A percentile compares a stretch with the other conserved stretches of the same genome.
Conservation (phyloP, 139 green algal species). For the Zygnema cylindricum region DNA sequence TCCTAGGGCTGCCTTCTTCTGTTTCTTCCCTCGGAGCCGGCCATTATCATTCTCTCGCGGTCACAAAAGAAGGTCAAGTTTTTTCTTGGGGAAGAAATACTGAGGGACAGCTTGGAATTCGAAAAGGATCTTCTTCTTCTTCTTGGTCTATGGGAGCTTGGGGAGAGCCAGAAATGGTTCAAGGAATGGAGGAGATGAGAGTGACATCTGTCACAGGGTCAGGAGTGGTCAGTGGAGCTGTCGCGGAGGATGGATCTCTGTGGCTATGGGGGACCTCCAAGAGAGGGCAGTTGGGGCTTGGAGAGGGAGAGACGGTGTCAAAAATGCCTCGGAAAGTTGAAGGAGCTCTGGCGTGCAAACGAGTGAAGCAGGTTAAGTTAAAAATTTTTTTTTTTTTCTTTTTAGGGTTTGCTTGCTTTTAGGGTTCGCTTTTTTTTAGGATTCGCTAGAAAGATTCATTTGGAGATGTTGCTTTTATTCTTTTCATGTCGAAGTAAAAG, state of each 20-base stretch:
- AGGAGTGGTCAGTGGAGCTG: conserved; percentile 24
- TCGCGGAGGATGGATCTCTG: conserved; percentile 33
- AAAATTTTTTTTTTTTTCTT: neutral
- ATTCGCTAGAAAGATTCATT: too few relatives aligned
- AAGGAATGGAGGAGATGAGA: conserved; percentile 32
- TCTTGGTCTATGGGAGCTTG: neutral
- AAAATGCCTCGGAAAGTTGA: neutral
- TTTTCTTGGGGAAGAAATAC: conserved; percentile 42
- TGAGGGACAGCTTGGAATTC: conserved; percentile 36
- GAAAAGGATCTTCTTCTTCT: neutral
- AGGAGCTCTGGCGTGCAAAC: neutral
- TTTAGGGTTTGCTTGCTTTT: too few relatives aligned
- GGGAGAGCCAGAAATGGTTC: conserved; percentile 18
- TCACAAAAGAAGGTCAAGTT: conserved; percentile 23
- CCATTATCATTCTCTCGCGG: conserved; percentile 51
- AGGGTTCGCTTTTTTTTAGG: too few relatives aligned
- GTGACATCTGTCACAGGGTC: conserved; percentile 27
- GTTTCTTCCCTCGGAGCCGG: conserved; percentile 24
- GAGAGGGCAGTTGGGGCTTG: conserved; percentile 46
- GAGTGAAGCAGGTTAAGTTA: neutral
- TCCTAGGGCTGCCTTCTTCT: conserved; percentile 22
- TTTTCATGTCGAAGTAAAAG: too few relatives aligned
- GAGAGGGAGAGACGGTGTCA: neutral
- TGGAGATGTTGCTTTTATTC: too few relatives aligned
- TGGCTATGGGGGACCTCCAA: conserved; percentile 43